phyloP scores from a whole-genome alignment of 768 basidiomycete species.

The Ramaria rubella region DNA sequence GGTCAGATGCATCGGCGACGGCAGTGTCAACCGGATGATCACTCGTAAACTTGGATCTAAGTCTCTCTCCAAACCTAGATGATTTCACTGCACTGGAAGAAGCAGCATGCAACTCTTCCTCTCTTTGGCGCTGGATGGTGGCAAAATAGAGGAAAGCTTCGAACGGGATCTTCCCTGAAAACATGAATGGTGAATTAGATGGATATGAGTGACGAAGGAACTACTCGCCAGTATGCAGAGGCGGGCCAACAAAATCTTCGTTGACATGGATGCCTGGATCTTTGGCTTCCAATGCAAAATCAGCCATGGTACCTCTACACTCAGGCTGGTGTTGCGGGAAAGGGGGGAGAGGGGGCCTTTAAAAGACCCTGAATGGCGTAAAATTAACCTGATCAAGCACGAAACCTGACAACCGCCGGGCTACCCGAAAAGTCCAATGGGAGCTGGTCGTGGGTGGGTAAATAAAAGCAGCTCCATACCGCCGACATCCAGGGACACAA shows the following conservation, averaged over 20 bases:
- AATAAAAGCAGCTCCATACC: no score
- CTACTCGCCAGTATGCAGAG: neutral
- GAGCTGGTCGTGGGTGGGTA: no score
- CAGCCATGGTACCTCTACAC: no score
- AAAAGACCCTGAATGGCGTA: no score
- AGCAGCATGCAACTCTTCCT: neutral
- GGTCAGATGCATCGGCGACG: neutral
- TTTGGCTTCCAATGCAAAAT: slow-evolving; percentile 2
- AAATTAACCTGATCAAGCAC: no score
- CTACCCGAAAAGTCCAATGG: no score
- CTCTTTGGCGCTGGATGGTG: slow-evolving; percentile 3
- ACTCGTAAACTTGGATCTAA: neutral
- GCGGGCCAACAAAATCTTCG: neutral
- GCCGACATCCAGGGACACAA: no score
- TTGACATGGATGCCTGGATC: slow-evolving; percentile 2
- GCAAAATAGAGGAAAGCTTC: slow-evolving; percentile 9
- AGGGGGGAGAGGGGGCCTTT: no score
- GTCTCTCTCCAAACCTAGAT: neutral
- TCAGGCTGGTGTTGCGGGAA: no score
- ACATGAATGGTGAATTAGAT: neutral
- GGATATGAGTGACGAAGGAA: no score
- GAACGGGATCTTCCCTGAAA: slow-evolving; percentile 2
- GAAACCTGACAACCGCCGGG: no score
- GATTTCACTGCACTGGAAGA: neutral
- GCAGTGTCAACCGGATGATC: neutral